These are phyloP conservation scores for Ceratocystis diversiconidia DNA, from an alignment of 2,329 filamentous ascomycete genomes.

Conservation along the genomic window DNA sequence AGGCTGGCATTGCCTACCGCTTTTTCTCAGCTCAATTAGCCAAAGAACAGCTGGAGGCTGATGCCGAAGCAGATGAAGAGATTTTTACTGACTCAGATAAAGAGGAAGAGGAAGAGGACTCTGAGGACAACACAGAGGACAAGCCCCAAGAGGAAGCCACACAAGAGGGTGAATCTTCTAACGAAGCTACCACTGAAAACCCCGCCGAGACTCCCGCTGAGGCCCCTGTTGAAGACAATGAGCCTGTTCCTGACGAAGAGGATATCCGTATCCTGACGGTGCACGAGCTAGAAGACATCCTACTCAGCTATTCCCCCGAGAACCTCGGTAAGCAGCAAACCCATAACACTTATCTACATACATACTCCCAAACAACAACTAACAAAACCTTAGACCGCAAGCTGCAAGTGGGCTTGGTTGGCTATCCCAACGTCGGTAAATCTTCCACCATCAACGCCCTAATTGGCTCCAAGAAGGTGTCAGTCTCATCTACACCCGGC, in stretches of 20 bases:
- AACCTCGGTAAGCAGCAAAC: conserved; percentile 32
- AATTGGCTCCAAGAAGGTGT: conserved; percentile 97
- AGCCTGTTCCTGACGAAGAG: conserved; percentile 31
- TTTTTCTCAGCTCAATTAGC: conserved; percentile 94
- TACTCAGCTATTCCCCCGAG: conserved; percentile 55
- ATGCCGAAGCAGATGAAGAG: conserved; percentile 28
- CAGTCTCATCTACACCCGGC: conserved; percentile 88
- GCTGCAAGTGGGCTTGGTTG: conserved; percentile 82
- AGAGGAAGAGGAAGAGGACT: conserved; percentile 25
- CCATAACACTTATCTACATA: neutral
- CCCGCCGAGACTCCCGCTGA: conserved; percentile 20
- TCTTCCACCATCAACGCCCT: conserved; percentile 98
- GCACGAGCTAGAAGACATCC: conserved; percentile 80
- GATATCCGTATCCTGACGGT: conserved; percentile 77
- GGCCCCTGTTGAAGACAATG: conserved; percentile 23
- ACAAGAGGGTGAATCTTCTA: conserved; percentile 13
- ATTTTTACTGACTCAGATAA: conserved; percentile 27
- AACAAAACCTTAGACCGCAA: conserved; percentile 38
- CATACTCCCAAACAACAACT: conserved; percentile 8
- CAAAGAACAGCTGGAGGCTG: conserved; percentile 70
- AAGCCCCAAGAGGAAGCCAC: conserved; percentile 21
- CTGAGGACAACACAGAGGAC: conserved; percentile 23
- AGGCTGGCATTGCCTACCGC: conserved; percentile 70
- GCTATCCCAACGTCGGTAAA: conserved; percentile 98
- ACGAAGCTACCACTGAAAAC: conserved; percentile 2